Evolutionary conservation across 192 early-diverging fungal species (phyloP).

Genomic region (Dispira parvispora): DNA sequence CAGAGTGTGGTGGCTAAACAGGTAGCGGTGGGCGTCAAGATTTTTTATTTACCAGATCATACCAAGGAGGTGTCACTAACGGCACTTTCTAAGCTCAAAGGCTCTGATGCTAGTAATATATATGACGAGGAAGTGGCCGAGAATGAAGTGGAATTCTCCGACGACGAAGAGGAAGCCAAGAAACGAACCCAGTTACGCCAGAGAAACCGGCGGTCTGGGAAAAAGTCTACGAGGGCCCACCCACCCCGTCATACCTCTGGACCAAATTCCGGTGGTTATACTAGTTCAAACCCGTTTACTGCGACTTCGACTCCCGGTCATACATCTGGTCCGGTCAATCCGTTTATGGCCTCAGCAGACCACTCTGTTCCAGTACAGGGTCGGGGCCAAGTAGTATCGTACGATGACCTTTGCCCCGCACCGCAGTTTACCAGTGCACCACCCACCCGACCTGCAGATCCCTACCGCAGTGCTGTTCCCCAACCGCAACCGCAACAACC

Average conservation of each 20-base stretch:
- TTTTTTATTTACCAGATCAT: conserved; percentile 48
- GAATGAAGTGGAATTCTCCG: conserved; percentile 81
- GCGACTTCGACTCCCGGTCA: neutral
- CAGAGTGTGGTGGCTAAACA: conserved; percentile 36
- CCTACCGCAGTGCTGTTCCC: no score
- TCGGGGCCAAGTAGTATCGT: no score
- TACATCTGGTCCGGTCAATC: neutral
- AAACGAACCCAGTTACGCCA: conserved; percentile 26
- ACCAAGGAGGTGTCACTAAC: conserved; percentile 46
- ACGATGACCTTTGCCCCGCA: no score
- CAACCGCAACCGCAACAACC: no score
- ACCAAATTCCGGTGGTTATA: neutral
- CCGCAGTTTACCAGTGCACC: no score
- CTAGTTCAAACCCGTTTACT: neutral
- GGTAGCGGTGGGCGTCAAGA: conserved; percentile 24
- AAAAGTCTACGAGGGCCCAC: conserved; percentile 8
- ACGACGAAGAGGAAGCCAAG: conserved; percentile 68
- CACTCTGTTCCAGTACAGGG: no score
- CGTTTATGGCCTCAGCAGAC: neutral
- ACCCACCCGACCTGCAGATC: no score
- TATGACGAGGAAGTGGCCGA: conserved; percentile 84
- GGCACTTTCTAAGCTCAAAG: conserved; percentile 47
- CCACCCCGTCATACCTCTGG: neutral
- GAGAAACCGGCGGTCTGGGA: conserved; percentile 28
- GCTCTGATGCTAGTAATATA: conserved; percentile 81